Evolutionary conservation across 129 eudicot genomes (phyloP).

Genomic region (Gnaphalium uliginosum): DNA sequence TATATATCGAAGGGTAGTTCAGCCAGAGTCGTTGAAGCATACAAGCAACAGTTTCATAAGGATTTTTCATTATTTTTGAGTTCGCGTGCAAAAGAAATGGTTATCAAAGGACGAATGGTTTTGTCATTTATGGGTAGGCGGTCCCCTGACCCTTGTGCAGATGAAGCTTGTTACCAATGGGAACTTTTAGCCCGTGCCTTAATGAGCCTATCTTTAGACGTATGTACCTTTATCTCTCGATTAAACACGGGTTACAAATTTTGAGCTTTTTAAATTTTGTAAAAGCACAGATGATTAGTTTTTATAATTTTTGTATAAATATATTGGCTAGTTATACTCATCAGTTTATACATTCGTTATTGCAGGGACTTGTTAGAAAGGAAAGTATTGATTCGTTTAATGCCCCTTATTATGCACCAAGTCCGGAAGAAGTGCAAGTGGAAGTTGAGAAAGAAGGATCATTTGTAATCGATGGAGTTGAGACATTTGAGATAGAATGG

Average conservation of each 20-base stretch:
- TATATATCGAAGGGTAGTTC: conserved; percentile 49
- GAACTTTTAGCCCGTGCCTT: conserved; percentile 55
- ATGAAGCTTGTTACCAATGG: conserved; percentile 48
- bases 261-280: not conserved
- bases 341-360: not conserved
- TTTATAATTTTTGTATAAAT: not conserved
- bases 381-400: conserved; percentile 62
- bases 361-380: conserved; percentile 55
- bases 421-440: conserved; percentile 42
- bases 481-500: conserved; percentile 52
- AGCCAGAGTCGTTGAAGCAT: conserved; percentile 43
- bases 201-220: conserved; percentile 47
- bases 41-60: conserved; percentile 39
- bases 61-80: conserved; percentile 54
- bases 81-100: conserved; percentile 55
- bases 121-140: conserved; percentile 51
- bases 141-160: conserved; percentile 35
- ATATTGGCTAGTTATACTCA: not conserved
- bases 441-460: conserved; percentile 57
- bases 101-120: conserved; percentile 52
- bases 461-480: conserved; percentile 33
- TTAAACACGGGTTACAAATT: not conserved
- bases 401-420: conserved; percentile 60
- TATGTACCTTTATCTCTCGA: conserved; percentile 7
- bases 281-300: not conserved